Evolutionary conservation across 2,329 filamentous ascomycete species (phyloP), one percentile per base, ranked within the genome.

Genomic region (Colletotrichum cordylinicola): DNA sequence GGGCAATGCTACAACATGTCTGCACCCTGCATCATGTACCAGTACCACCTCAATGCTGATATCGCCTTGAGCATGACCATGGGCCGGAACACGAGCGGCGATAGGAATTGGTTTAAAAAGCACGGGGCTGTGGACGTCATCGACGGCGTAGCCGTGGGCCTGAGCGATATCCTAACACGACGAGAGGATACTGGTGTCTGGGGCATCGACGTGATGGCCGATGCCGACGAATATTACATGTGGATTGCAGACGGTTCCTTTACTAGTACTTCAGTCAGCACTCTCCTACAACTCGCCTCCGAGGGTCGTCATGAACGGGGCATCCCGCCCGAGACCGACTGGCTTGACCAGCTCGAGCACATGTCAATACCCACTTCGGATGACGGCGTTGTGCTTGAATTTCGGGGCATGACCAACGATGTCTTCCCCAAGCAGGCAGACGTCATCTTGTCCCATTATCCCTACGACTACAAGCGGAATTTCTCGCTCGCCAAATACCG

Each of bases 21-120:
- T 4, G 90, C 89, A 1, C 87, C 90, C 7, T 94, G 93, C 82
- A 93, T 91, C 80, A 92, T 94, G 81, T 94, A 94, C 79, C 88
- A 94, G 80, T 94, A 94, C 78, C 93, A 94, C 79, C 79, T 94
- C 60, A 94, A 94, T 78, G 92, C 92, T 6, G 93, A 94, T 75
- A 93, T 94, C 78, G 92, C 90, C 1, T 83, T 94, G 27, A 78
- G 79, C 18, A 66, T 82, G 55, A 65, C 79, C 67, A 81, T 80
- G 72, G 78, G 79, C 18, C 77, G 79, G 75, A 79, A 80, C 29
- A 76, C 78, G 1, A 80, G 78, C 61, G 80, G 80, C 4, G 78
- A 82, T 61, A 79, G 70, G 48, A 2, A 35, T 16, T 78, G 77
- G 75, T 78, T 76, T 43, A 39, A 71, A 16, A 48, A 58, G n/a